These are phyloP conservation scores for Bocquillonia castaneifolia DNA, from an alignment of 441 rosid genomes.

Conservation along the genomic window DNA sequence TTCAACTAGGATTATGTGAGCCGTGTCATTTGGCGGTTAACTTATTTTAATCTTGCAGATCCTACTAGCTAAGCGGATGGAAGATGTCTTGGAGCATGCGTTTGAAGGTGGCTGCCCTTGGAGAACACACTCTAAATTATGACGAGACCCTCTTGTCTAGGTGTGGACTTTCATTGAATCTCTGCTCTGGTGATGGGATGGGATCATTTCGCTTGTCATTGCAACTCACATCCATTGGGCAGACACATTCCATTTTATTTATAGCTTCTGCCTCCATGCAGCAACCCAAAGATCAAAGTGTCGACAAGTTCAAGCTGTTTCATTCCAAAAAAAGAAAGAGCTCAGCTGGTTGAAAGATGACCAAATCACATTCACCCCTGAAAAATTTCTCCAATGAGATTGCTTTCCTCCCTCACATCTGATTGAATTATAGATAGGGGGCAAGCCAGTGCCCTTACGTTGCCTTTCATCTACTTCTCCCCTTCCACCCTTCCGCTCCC, in stretches of 20 bases:
- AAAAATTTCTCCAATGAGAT: not conserved
- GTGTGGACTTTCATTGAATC: slow-evolving; percentile 3
- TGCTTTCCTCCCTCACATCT: not conserved
- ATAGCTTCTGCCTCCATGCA: slow-evolving; percentile 15
- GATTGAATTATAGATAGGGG: slow-evolving; percentile 14
- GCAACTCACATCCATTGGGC: not conserved
- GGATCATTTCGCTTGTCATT: slow-evolving; percentile 1
- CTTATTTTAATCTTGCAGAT: slow-evolving; percentile 41
- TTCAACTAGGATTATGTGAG: not conserved
- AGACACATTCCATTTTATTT: not conserved
- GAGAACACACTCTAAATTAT: slow-evolving; percentile 71
- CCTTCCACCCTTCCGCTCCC: not conserved
- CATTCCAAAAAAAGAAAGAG: not conserved
- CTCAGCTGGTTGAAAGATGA: not conserved
- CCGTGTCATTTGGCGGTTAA: not conserved
- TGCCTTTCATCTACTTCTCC: not conserved
- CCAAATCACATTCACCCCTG: not conserved
- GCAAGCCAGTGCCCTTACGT: not conserved
- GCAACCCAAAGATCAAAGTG: slow-evolving; percentile 13
- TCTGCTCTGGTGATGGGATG: not conserved
- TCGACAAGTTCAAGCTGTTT: not conserved
- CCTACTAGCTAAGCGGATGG: slow-evolving; percentile 80
- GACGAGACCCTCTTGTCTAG: slow-evolving; percentile 27
- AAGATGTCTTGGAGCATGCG: slow-evolving; percentile 88
- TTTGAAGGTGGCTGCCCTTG: slow-evolving; percentile 96